Evolutionary conservation across 2,329 filamentous ascomycete species (phyloP).

Genomic region (Clathrospora elynae): DNA sequence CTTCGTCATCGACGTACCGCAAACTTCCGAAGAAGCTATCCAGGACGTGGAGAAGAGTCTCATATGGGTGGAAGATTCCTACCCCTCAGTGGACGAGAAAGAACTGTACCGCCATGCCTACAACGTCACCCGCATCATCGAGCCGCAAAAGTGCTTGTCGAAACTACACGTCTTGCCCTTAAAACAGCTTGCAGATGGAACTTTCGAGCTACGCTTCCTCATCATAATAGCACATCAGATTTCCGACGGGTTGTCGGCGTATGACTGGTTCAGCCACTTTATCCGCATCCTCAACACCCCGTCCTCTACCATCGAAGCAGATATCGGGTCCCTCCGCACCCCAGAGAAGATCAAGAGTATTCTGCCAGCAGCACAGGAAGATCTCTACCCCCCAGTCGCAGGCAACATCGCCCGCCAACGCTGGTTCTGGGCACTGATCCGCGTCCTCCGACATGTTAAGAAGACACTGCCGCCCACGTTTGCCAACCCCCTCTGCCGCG

Average conservation of each 20-base stretch:
- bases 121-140: constrained; percentile 50
- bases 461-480: constrained; percentile 50
- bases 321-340: constrained; percentile 8
- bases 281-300: constrained; percentile 31
- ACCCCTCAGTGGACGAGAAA: constrained; percentile 37
- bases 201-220: constrained; percentile 42
- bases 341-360: constrained; percentile 27
- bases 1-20: constrained; percentile 46
- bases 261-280: constrained; percentile 52
- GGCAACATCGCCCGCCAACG: constrained; percentile 49
- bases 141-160: constrained; percentile 45
- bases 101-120: constrained; percentile 52
- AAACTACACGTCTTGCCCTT: constrained; percentile 50
- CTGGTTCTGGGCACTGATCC: constrained; percentile 56
- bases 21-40: constrained; percentile 37
- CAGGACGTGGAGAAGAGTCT: constrained; percentile 36
- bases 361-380: constrained; percentile 54
- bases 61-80: constrained; percentile 49
- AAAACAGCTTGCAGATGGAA: constrained; percentile 26
- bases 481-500: constrained; percentile 49
- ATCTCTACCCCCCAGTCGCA: constrained; percentile 50
- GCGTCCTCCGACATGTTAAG: constrained; percentile 52
- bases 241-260: constrained; percentile 52
- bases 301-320: constrained; percentile 4
- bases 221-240: constrained; percentile 53